These are phyloP conservation scores for Magnolia sinica DNA, from an alignment of 164 flowering plant genomes.

Conservation along the genomic window DNA sequence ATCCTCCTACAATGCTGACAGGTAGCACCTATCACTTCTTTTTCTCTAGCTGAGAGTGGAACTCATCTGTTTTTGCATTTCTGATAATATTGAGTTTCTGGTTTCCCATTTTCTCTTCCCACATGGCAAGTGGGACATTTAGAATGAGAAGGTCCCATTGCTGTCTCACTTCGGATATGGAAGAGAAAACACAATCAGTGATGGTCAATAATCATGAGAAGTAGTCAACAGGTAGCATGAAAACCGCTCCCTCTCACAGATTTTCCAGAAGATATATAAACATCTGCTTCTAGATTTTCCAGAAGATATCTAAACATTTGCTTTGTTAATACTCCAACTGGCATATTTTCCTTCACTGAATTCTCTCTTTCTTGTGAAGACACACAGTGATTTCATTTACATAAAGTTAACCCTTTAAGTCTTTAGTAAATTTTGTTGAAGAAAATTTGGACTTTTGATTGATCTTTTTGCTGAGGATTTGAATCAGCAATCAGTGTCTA, in stretches of 20 bases:
- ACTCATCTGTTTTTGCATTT: not conserved
- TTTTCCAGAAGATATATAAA: no score
- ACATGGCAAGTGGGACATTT: not conserved
- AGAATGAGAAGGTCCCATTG: not conserved
- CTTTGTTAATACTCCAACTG: not conserved
- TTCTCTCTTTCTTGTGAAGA: no score
- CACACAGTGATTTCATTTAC: no score
- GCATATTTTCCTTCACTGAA: no score
- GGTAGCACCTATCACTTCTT: conserved; percentile 37
- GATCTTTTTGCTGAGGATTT: no score
- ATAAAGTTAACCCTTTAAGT: no score
- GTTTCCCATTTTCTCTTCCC: no score
- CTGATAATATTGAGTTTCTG: not conserved
- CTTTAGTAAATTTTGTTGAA: no score
- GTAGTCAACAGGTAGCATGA: not conserved
- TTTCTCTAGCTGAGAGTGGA: not conserved
- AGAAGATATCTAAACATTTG: not conserved
- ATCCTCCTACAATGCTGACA: conserved; percentile 84
- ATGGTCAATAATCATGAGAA: not conserved
- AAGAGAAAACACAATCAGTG: not conserved
- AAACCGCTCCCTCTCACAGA: not conserved
- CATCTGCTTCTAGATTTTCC: not conserved
- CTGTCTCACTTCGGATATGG: not conserved
- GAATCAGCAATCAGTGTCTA: no score
- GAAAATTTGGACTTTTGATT: no score